These are phyloP conservation scores for Rhexocercosporidium sp. DNA, from an alignment of 2,329 filamentous ascomycete genomes.

Conservation along the genomic window DNA sequence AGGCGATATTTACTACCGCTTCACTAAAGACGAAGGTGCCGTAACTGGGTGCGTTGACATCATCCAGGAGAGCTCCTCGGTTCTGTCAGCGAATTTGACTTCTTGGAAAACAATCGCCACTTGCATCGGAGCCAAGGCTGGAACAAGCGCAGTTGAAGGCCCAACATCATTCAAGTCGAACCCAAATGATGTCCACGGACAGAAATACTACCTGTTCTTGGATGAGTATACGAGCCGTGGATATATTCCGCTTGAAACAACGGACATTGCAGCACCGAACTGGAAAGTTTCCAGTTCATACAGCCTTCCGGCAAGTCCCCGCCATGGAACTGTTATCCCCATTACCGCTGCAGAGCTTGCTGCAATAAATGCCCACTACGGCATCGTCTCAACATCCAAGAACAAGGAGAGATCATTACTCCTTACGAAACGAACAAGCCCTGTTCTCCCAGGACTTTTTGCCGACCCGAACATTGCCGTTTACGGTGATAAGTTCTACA, in stretches of 20 bases:
- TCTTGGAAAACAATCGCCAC: constrained; percentile 4
- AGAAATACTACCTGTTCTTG: constrained; percentile 18
- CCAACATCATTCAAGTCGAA: constrained; percentile 17
- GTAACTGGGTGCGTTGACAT: constrained; percentile 18
- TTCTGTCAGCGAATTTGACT: background rate
- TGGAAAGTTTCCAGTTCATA: constrained; percentile 16
- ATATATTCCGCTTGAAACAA: constrained; percentile 18
- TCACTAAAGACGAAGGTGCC: constrained; percentile 17
- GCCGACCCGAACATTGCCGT: constrained; percentile 16
- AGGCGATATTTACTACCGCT: constrained; percentile 14
- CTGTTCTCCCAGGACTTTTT: constrained; percentile 4
- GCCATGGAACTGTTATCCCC: constrained; percentile 14
- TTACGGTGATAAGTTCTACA: constrained; percentile 11
- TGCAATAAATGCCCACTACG: constrained; percentile 12
- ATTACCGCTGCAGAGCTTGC: constrained; percentile 13
- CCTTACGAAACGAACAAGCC: background rate
- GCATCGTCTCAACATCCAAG: background rate
- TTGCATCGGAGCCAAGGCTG: constrained; percentile 15
- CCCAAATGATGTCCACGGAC: constrained; percentile 13
- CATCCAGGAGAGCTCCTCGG: constrained; percentile 18
- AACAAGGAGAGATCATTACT: background rate
- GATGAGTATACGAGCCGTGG: constrained; percentile 17
- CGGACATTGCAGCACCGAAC: background rate
- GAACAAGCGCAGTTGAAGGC: constrained; percentile 15
- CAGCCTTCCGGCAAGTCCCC: constrained; percentile 10